These are phyloP conservation scores for Diaporthe sp. DNA, from an alignment of 2,329 filamentous ascomycete genomes.

Conservation along the genomic window DNA sequence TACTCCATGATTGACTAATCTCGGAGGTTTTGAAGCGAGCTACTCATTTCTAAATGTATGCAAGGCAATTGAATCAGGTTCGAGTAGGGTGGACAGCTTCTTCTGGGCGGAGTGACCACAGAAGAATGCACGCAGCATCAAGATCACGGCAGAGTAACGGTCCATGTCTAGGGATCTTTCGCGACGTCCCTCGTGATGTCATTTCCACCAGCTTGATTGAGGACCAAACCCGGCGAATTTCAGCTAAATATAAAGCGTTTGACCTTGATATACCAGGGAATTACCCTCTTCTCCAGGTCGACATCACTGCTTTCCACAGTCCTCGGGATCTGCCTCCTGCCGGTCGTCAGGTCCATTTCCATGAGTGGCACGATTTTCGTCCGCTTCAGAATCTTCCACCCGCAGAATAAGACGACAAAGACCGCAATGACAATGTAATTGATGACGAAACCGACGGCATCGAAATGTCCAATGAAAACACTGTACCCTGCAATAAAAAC, in stretches of 20 bases:
- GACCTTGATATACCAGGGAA: conserved; percentile 31
- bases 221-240: background rate
- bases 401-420: conserved; percentile 60
- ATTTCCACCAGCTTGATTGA: background rate
- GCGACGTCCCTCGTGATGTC: background rate
- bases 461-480: conserved; percentile 63
- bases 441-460: conserved; percentile 63
- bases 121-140: background rate
- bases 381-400: conserved; percentile 58
- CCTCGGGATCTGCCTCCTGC: conserved; percentile 27
- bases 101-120: background rate
- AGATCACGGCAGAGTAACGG: background rate
- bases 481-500: conserved; percentile 67
- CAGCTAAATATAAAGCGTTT: conserved; percentile 21
- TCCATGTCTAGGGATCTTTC: background rate
- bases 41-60: background rate
- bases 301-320: background rate
- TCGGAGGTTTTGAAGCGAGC: background rate
- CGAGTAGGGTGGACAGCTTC: background rate
- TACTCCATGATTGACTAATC: background rate
- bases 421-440: conserved; percentile 68
- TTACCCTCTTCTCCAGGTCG: background rate
- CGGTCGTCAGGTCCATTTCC: conserved; percentile 28
- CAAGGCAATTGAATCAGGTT: background rate
- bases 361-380: conserved; percentile 27